Evolutionary conservation across 768 basidiomycete genomes (phyloP), one percentile per base, ranked within the genome.

Genomic region (Mrakia hoshinonis): DNA sequence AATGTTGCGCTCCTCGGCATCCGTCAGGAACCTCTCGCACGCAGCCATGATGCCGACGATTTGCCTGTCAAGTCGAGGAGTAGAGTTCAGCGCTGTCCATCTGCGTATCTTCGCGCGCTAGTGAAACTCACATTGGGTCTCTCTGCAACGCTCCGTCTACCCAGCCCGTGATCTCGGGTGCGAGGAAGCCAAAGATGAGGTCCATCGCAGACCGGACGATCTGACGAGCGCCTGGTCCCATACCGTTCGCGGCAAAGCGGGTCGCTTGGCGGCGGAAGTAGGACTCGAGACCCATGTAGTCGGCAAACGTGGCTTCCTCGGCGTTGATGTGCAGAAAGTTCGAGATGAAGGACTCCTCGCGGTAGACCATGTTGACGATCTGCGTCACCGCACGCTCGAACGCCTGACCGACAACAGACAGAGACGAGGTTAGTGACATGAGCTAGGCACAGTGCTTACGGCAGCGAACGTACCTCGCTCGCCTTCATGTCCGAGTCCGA

Each of bases 201-300:
- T 98, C 95, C 89, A 97, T 86, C 36, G 92, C 91, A 3, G 88
- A 87, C 24, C 91, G 86, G 38, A 93, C 85, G 11, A 94, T 84
- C 81, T 94, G 93, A 22, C 52, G 58, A 9, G 85, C 80, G 67
- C 84, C 83, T n/a, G 58, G 58, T 71, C 85, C 86, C 54, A 94
- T 82, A 4, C 36, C 86, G 38, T 72, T 73, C 1, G 62, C 85
- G 34, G 83, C 84, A 64, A 85, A 82, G 34, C 90, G 83, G 7
- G 88, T 83, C n/a, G 95, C 95, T 77, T 97, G 91, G 61, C 95
- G 83, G 31, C 91, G 85, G 82, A 96, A 96, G 80, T 96, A 98
- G 73, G 87, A 91, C 77, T 98, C 95, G 72, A 98, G 81, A 55
- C 87, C 87, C 86, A 92, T 91, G 75, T 95, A 92, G 80, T 97